These are phyloP conservation scores for Pyrenochaeta sp. DNA, from an alignment of 2,329 filamentous ascomycete genomes.

Conservation along the genomic window DNA sequence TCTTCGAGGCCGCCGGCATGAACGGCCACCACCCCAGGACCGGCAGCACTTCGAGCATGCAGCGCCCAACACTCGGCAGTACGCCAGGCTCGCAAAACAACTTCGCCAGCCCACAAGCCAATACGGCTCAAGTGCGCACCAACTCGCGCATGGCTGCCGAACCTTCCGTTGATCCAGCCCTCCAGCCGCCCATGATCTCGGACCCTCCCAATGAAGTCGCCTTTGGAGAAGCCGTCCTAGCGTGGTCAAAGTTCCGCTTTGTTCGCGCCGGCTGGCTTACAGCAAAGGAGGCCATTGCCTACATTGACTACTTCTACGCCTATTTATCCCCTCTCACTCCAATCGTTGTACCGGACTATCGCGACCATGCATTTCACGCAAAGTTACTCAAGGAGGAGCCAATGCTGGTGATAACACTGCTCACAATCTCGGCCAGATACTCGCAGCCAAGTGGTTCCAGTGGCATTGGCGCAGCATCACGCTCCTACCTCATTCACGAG, in stretches of 20 bases:
- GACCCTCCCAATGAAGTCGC: slow-evolving; percentile 45
- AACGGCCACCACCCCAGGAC: slow-evolving; percentile 54
- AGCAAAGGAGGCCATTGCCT: slow-evolving; percentile 88
- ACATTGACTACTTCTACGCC: slow-evolving; percentile 95
- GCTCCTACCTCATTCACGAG: slow-evolving; percentile 91
- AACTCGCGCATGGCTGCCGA: slow-evolving; percentile 35
- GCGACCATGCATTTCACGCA: slow-evolving; percentile 78
- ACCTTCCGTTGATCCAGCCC: slow-evolving; percentile 40
- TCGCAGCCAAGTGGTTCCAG: slow-evolving; percentile 75
- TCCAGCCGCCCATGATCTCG: slow-evolving; percentile 34
- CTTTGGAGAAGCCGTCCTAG: slow-evolving; percentile 72
- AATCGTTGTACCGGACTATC: slow-evolving; percentile 90
- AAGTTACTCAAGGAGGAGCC: slow-evolving; percentile 89
- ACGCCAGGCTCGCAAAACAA: slow-evolving; percentile 46
- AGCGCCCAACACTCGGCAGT: slow-evolving; percentile 43
- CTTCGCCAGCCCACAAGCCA: slow-evolving; percentile 44
- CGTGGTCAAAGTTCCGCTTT: slow-evolving; percentile 93
- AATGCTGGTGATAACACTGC: slow-evolving; percentile 86
- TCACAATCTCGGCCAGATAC: slow-evolving; percentile 91
- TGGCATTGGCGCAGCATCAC: slow-evolving; percentile 73
- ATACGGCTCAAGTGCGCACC: slow-evolving; percentile 28
- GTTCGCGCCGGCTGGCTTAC: slow-evolving; percentile 98
- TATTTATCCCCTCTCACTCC: slow-evolving; percentile 91
- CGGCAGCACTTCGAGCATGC: slow-evolving; percentile 53
- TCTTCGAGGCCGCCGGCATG: slow-evolving; percentile 80